Conservation (phyloP, 805 yeast species). For the Saturnispora hagleri region DNA sequence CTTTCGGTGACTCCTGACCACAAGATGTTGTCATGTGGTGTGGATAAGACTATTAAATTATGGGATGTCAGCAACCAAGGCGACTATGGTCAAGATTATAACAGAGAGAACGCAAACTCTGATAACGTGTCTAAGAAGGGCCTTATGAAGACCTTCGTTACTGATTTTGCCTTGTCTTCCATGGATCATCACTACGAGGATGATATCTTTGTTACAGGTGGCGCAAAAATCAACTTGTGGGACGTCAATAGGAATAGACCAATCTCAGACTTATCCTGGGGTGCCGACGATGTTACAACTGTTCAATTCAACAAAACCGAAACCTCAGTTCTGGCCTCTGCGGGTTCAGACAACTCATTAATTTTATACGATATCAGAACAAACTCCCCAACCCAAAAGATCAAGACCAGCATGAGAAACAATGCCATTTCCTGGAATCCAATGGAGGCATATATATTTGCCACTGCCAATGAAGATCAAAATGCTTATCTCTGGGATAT, state of each 20-base stretch:
- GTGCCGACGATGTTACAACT: constrained; percentile 79
- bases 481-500: constrained; percentile 92
- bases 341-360: constrained; percentile 85
- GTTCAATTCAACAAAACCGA: constrained; percentile 88
- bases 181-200: constrained; percentile 79
- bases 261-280: constrained; percentile 80
- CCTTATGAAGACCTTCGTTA: constrained; percentile 67
- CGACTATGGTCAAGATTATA: constrained; percentile 16
- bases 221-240: constrained; percentile 88
- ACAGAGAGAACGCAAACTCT: constrained; percentile 4
- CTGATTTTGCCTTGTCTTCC: constrained; percentile 76
- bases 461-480: constrained; percentile 89
- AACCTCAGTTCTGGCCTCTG: constrained; percentile 77
- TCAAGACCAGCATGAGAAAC: constrained; percentile 72
- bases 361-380: constrained; percentile 88
- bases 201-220: constrained; percentile 80
- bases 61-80: constrained; percentile 64
- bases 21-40: constrained; percentile 67
- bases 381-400: constrained; percentile 84
- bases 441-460: constrained; percentile 92
- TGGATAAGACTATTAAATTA: constrained; percentile 78
- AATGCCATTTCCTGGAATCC: constrained; percentile 95
- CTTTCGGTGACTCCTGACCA: constrained; percentile 61
- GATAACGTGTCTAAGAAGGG: constrained; percentile 37
- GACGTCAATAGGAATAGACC: constrained; percentile 75